Percentiles rank a stretch among this genome's conserved stretches.
Conservation (phyloP, 1,284 basidiomycete genomes). For the Volvariella volvacea region DNA sequence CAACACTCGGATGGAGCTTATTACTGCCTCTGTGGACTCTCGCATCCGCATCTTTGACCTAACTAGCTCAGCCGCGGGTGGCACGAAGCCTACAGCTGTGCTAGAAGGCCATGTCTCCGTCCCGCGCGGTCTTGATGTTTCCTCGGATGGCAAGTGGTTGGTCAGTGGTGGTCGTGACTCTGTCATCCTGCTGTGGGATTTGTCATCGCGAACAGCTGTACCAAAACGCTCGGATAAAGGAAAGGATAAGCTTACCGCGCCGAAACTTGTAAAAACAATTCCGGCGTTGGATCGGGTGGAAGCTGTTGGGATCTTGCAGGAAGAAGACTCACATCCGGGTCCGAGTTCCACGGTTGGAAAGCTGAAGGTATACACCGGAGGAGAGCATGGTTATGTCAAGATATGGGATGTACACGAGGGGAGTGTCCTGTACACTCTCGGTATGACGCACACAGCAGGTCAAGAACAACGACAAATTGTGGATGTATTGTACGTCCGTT, state of each 20-base stretch:
- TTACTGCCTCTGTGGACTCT: conserved; percentile 87
- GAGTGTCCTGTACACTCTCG: conserved; percentile 56
- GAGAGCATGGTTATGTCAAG: conserved; percentile 78
- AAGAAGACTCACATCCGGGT: conserved; percentile 41
- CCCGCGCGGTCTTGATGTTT: conserved; percentile 81
- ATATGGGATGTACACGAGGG: conserved; percentile 79
- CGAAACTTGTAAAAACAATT: conserved; percentile 75
- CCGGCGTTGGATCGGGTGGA: conserved; percentile 86
- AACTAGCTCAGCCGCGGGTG: conserved; percentile 44
- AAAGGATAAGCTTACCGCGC: conserved; percentile 38
- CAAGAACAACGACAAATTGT: conserved; percentile 77
- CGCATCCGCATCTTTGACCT: conserved; percentile 89
- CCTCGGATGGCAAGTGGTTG: conserved; percentile 80
- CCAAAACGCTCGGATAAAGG: conserved; percentile 44
- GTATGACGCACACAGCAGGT: conserved; percentile 45
- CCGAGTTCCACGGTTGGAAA: conserved; percentile 30
- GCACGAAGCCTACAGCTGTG: conserved; percentile 66
- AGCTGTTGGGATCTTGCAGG: conserved; percentile 65
- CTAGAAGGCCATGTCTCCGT: conserved; percentile 91
- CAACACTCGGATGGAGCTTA: conserved; percentile 65
- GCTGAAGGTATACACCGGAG: conserved; percentile 79
- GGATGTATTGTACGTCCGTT: conserved; percentile 55
- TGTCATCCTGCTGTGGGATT: conserved; percentile 87
- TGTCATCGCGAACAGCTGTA: conserved; percentile 31
- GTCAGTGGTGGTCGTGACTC: conserved; percentile 88